phyloP scores from a whole-genome alignment of 2,329 filamentous ascomycete genomes.

The Tolypocladium tundrense region DNA sequence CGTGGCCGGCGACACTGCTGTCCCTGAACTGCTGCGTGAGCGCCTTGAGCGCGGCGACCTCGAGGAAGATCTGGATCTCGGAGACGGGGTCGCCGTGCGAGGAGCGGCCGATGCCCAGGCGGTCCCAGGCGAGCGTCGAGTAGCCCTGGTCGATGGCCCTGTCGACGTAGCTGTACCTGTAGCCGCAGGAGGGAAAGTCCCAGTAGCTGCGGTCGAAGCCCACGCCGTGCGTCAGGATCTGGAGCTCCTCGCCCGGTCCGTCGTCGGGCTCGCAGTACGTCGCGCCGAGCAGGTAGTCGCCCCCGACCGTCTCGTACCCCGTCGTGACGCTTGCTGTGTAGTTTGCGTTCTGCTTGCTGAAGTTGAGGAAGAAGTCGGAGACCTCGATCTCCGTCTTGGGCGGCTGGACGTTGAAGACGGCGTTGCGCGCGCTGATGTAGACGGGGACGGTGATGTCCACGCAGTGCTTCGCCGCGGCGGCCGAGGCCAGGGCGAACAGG shows the following conservation, averaged over 20 bases:
- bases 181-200: conserved; percentile 46
- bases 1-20: conserved; percentile 32
- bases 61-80: conserved; percentile 47
- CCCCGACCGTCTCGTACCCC: conserved; percentile 40
- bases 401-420: conserved; percentile 37
- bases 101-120: conserved; percentile 49
- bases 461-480: conserved; percentile 26
- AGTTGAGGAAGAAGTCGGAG: conserved; percentile 41
- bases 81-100: conserved; percentile 48
- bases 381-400: conserved; percentile 45
- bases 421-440: conserved; percentile 42
- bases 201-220: conserved; percentile 44
- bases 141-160: conserved; percentile 45
- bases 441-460: conserved; percentile 46
- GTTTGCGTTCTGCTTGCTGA: conserved; percentile 39
- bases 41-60: conserved; percentile 45
- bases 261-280: conserved; percentile 50
- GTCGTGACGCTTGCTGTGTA: conserved; percentile 31
- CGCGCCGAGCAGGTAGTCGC: conserved; percentile 46
- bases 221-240: conserved; percentile 31
- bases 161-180: conserved; percentile 53
- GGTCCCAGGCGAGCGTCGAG: conserved; percentile 51
- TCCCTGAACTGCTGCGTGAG: conserved; percentile 40
- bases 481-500: conserved; percentile 13
- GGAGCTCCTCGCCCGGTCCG: conserved; percentile 24